Conservation (phyloP, 495 filamentous ascomycete genomes). For the Aspergillus funiculosus region DNA sequence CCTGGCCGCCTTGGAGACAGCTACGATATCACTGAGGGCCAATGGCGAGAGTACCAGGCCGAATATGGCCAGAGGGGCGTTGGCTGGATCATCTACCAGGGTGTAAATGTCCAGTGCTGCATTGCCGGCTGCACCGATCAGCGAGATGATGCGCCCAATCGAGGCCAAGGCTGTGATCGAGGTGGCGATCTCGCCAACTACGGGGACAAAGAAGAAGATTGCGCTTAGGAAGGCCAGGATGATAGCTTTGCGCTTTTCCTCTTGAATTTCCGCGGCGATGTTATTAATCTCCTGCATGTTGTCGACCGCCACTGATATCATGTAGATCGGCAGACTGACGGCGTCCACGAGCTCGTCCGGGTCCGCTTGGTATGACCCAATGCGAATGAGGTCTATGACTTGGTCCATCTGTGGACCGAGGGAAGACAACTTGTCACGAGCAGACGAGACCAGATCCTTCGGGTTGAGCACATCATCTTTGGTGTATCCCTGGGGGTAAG, state of each 20-base stretch:
- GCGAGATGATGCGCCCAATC: conserved; percentile 7
- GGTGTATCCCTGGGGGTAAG: conserved; percentile 1
- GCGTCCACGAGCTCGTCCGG: conserved; percentile 2
- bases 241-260: conserved; percentile 4
- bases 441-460: conserved; percentile 2
- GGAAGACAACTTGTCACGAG: not conserved
- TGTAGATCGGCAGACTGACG: conserved; percentile 1
- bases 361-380: not conserved
- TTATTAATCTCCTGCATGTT: conserved; percentile 4
- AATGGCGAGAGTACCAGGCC: conserved; percentile 1
- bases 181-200: not conserved
- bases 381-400: not conserved
- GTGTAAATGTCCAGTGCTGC: conserved; percentile 7
- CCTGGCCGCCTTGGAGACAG: conserved; percentile 1
- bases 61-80: conserved; percentile 7
- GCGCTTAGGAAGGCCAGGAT: conserved; percentile 4
- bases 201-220: conserved; percentile 6
- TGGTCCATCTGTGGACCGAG: not conserved
- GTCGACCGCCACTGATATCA: conserved; percentile 5
- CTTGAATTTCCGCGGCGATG: conserved; percentile 2
- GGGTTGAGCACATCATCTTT: conserved; percentile 7
- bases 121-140: conserved; percentile 6
- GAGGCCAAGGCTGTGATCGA: not conserved
- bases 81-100: not conserved
- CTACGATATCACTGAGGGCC: not conserved